Base-by-base conservation (phyloP, 1,284 basidiomycete genomes). In the Ustilago esculenta region DNA sequence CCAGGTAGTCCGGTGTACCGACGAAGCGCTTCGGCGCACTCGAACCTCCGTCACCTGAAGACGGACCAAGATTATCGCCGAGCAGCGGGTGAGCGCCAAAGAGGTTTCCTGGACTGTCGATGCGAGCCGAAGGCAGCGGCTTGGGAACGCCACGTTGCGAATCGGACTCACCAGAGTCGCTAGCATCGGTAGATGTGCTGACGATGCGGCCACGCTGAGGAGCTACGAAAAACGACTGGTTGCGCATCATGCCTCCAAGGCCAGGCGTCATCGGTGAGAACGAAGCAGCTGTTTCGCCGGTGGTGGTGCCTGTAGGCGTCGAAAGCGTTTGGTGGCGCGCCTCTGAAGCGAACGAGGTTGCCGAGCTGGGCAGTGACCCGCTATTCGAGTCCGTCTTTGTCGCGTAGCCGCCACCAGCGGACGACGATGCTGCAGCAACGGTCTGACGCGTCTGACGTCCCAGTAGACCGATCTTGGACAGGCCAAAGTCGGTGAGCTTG, bases 401-500 rank as follows among this genome's bases (percentile, higher is more conserved):
- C 50, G 10, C 37, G 48, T 20, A 58, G 36, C 39, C 36, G 30
- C 34, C 40, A 23, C 39, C 27, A 3, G 49, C 25, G 15, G 48
- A 35, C 12, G 49, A 36, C 21, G 50, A 53, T 15, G 50, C 57
- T 5, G 49, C 34, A 9, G 42, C 46, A 2, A 46, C 66, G 10
- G 66, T 53, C 32, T 67, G 72, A 7, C 70, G 67, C 12, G 73
- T 78, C 82, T 99, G 96, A 78, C 96, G 92, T 47, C 95, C 94
- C 17, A 99, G 86, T 25, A 99, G 85, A 88, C 96, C 96, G 73
- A 98, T 97, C 79, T 94, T 89, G 67, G 94, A 97, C 21, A 99
- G 85, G 57, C 96, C 96, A 83, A 98, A 99, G 83, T 99, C 96
- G 20, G 95, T 98, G 29, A 98, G 87, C 83, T 98, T 98, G 72